Conservation (phyloP, 305 asterid genomes). For the Rubia tinctorum region DNA sequence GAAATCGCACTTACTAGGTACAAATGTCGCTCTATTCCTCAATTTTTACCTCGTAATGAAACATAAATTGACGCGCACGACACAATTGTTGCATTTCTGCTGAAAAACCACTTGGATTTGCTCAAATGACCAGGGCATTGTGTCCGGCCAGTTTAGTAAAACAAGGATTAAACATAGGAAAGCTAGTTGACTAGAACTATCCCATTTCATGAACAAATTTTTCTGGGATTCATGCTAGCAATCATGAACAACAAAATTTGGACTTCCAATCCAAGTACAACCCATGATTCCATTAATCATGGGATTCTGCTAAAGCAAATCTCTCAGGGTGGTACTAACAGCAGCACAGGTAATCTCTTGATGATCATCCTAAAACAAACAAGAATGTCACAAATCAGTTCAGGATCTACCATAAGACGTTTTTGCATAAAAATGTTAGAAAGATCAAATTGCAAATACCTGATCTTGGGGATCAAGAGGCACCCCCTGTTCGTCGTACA, state of each 20-base stretch:
- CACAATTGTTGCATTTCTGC: too few species aligned
- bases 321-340: constrained; percentile 52
- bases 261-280: neutral
- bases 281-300: neutral
- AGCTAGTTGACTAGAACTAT: neutral
- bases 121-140: too few species aligned
- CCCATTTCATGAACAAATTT: neutral
- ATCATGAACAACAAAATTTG: neutral
- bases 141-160: neutral
- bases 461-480: constrained; percentile 41
- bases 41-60: too few species aligned
- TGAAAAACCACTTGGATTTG: too few species aligned
- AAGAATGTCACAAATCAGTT: neutral
- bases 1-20: neutral
- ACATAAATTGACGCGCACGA: too few species aligned
- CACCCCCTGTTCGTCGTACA: constrained; percentile 69
- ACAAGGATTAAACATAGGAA: neutral
- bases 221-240: neutral
- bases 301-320: constrained; percentile 32
- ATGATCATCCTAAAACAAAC: constrained; percentile 7
- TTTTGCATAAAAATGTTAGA: neutral
- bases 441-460: constrained; percentile 26
- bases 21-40: too few species aligned
- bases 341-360: constrained; percentile 37
- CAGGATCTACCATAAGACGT: neutral